A percentile compares a stretch with the other conserved stretches of the same genome.
These are phyloP conservation scores for Rubroboletus pulcherrimus DNA, from an alignment of 768 basidiomycete genomes.

Conservation along the genomic window DNA sequence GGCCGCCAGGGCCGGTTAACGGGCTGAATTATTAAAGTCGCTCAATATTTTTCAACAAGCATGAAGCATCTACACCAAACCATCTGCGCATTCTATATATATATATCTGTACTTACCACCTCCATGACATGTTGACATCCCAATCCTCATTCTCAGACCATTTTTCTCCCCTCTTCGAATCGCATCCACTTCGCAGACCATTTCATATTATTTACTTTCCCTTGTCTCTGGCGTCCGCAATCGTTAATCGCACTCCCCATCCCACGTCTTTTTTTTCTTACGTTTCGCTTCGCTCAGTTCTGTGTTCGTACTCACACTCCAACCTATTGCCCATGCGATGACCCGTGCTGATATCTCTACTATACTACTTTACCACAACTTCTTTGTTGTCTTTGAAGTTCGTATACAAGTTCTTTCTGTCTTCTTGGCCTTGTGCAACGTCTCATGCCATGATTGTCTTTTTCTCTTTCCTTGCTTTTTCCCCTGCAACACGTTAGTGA, in stretches of 20 bases:
- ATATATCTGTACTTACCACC: conserved; percentile 37
- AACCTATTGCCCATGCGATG: conserved; percentile 29
- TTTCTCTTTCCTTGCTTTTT: background rate
- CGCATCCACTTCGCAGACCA: conserved; percentile 29
- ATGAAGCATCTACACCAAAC: conserved; percentile 38
- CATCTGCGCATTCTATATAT: conserved; percentile 40
- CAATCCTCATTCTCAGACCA: conserved; percentile 27
- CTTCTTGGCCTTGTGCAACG: conserved; percentile 4
- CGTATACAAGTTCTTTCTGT: conserved; percentile 13
- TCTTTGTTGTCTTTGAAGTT: conserved; percentile 17
- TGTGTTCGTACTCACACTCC: conserved; percentile 21
- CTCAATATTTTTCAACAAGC: conserved; percentile 37
- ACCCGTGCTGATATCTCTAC: conserved; percentile 32
- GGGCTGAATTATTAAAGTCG: conserved; percentile 36
- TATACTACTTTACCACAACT: conserved; percentile 31
- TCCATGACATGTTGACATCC: conserved; percentile 32
- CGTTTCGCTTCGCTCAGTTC: conserved; percentile 13
- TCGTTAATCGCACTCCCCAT: conserved; percentile 29
- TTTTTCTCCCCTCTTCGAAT: conserved; percentile 18
- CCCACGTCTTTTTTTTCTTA: conserved; percentile 13
- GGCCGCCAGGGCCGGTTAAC: conserved; percentile 39
- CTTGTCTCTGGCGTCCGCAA: conserved; percentile 21
- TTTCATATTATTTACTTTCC: conserved; percentile 30
- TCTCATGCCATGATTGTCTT: conserved; percentile 9
- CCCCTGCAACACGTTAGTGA: background rate